phyloP scores from a whole-genome alignment of 225 moss, liverwort and hornwort genomes.

The Lunularia cruciata region DNA sequence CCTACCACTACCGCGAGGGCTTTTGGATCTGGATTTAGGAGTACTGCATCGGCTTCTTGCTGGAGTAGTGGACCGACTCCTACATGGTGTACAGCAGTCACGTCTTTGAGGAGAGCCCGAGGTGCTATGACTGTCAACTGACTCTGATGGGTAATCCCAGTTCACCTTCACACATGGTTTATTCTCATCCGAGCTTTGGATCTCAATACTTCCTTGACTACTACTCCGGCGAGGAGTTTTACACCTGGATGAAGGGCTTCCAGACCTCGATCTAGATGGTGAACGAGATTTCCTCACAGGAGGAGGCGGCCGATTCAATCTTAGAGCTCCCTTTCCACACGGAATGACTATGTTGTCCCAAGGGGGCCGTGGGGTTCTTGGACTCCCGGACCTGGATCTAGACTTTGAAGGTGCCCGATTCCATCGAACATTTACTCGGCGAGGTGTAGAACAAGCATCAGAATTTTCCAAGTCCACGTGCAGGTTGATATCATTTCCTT shows the following conservation, averaged over 20 bases:
- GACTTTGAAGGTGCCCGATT: constrained; percentile 4
- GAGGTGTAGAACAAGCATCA: constrained; percentile 26
- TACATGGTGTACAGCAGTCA: background rate
- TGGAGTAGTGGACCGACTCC: background rate
- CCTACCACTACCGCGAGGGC: constrained; percentile 3
- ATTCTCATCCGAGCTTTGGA: constrained; percentile 3
- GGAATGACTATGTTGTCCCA: constrained; percentile 2
- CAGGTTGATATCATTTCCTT: constrained; percentile 20
- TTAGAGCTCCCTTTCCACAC: background rate
- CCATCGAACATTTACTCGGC: constrained; percentile 29
- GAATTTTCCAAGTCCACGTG: constrained; percentile 22
- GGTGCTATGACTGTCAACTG: constrained; percentile 2
- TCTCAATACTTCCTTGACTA: constrained; percentile 20
- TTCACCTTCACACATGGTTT: background rate
- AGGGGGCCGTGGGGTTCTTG: constrained; percentile 3
- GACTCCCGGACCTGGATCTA: constrained; percentile 8
- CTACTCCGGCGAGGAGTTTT: constrained; percentile 10
- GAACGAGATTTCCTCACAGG: background rate
- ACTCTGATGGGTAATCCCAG: constrained; percentile 1
- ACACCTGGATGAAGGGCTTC: constrained; percentile 6
- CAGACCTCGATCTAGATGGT: constrained; percentile 19
- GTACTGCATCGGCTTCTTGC: background rate
- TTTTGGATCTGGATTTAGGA: constrained; percentile 1
- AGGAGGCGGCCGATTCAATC: background rate
- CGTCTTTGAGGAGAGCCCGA: background rate